phyloP scores from a whole-genome alignment of 129 eudicot genomes.

The Pittosporum tobira region DNA sequence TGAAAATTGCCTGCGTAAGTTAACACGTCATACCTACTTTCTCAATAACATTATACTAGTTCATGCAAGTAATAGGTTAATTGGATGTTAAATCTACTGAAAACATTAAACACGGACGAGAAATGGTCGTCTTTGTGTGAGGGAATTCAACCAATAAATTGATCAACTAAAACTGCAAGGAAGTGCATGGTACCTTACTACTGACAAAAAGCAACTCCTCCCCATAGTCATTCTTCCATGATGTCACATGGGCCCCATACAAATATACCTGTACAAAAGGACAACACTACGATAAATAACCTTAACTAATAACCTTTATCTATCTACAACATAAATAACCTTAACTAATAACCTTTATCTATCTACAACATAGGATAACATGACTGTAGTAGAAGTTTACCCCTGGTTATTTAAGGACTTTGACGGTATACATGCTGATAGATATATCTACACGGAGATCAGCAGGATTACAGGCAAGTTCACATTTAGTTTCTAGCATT shows the following conservation, averaged over 20 bases:
- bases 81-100: too few relatives aligned
- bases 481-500: background rate
- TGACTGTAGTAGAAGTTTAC: background rate
- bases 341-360: background rate
- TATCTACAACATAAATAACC: background rate
- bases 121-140: background rate
- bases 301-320: background rate
- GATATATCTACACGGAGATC: too few relatives aligned
- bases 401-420: background rate
- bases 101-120: too few relatives aligned
- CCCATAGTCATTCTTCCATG: slow-evolving; percentile 81
- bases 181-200: slow-evolving; percentile 45
- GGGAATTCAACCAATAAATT: background rate
- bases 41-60: too few relatives aligned
- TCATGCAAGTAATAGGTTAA: too few relatives aligned
- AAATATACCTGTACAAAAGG: slow-evolving; percentile 53
- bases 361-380: background rate
- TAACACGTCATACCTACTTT: background rate
- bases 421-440: background rate
- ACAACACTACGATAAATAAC: slow-evolving; percentile 5
- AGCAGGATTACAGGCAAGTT: too few relatives aligned
- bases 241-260: slow-evolving; percentile 83
- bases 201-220: slow-evolving; percentile 84
- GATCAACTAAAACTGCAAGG: background rate
- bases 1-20: slow-evolving; percentile 53